Base-by-base conservation (phyloP, 2,329 filamentous ascomycete genomes). In the Lachnellula suecica region DNA sequence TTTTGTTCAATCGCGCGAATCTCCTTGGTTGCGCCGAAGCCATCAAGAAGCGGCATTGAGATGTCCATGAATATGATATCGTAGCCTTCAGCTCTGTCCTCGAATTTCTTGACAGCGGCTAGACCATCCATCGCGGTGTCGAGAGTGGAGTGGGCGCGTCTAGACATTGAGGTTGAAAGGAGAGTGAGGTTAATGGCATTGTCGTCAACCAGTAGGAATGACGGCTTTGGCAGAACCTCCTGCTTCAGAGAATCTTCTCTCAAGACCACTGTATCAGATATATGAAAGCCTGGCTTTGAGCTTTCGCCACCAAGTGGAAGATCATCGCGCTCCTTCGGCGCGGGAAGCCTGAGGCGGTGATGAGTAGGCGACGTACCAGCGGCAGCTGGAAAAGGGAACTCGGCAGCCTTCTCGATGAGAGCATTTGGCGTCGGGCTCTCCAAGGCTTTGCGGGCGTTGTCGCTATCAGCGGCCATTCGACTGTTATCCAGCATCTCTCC, bases 11-110 rank as follows among this genome's bases (percentile, higher is more conserved):
- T 70, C 2, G 72, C 69, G 3, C 79, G 72, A 19, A 82, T 81
- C 49, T 68, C 70, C 9, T 70, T 68, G 8, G 78, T 81, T 0
- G 76, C 71, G 19, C 74, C 74, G 13, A 79, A 67, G 0, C 77
- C 77, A 56, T 82, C 74, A 58, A 83, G 74, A 4, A 81, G 68
- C 0, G 79, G 79, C 80, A 83, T 83, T 4, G 62, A 63, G 71
- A 76, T 73, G 56, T 83, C 79, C 73, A 77, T 69, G 27, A 69
- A 71, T 2, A 80, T 71, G 38, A 78, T 70, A 35, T 73, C 71
- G 44, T 72, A 74, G 0, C 66, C 59, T 42, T 73, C 68, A 2
- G 59, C 53, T 3, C 63, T 55, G 7, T 59, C 58, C 40, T 73
- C 66, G 51, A 74, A 76, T 25, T 64, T 65, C 6, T 75, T 65